Evolutionary conservation across 495 filamentous ascomycete genomes (phyloP), one percentile per base, ranked within the genome.

Genomic region (Penicillium subrubescens): DNA sequence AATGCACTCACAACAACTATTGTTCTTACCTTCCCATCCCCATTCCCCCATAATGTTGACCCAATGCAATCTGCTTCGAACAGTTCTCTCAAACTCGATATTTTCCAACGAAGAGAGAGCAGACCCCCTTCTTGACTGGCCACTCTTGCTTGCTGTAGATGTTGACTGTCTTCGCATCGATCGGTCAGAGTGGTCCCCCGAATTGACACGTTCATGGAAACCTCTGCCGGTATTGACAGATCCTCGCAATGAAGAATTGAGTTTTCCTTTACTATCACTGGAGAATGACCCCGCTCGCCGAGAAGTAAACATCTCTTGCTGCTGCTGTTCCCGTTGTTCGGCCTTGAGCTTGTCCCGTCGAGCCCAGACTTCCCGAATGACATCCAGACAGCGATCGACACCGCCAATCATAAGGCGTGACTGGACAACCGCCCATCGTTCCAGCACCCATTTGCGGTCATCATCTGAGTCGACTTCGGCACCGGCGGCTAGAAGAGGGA

Each of bases 1-100:
- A 52, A 15, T 15, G 12, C 15, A 10, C 3, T 37, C 54, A 34
- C 5, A 21, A 25, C 51, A 37, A 11, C 1, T 35, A n/a, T 27
- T n/a, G 33, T 19, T 34, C 82, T 76, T 78, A 91, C 89, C 87
- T 83, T 93, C 90, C 90, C 90, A 93, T 17, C 83, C 79, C 87
- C 87, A 91, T 62, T 92, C 90, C 63, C 86, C 85, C 90, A 93
- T 93, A 51, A 93, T 88, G 60, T 89, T 88, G 14, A 89, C 82
- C 90, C 90, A 93, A 73, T 93, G 90, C 65, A 89, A 77, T 39
- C 79, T 77, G 14, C 91, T 90, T 58, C 86, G 81, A 17, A 93
- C 87, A 17, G 88, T 91, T 70, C 85, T 79, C 55, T 89, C 87
- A 62, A 80, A 81, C 66, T 90, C 88, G 54, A 87, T 81, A 46